Percentiles rank a stretch among this genome's conserved stretches.
Evolutionary conservation across 2,329 filamentous ascomycete genomes (phyloP).

Genomic region (Clarireedia sp.): DNA sequence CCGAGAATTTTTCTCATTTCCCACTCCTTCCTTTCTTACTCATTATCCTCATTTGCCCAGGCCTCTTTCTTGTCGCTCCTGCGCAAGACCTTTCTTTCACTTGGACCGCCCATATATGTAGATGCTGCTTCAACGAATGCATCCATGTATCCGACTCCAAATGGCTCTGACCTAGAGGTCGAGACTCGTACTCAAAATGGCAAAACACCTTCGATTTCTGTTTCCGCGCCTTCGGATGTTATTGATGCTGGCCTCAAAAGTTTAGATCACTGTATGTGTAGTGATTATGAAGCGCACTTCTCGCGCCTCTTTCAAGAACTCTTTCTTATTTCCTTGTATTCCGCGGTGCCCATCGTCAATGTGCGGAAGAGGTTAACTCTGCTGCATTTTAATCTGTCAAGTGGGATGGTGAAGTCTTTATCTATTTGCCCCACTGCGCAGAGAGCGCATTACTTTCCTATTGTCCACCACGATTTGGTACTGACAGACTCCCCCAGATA

Average conservation of each 20-base stretch:
- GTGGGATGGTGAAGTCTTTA: no score
- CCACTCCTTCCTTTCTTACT: slow-evolving; percentile 6
- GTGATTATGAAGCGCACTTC: not conserved
- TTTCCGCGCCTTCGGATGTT: slow-evolving; percentile 27
- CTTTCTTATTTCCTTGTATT: not conserved
- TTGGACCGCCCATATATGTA: slow-evolving; percentile 11
- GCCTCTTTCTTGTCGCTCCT: no score
- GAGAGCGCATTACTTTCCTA: not conserved
- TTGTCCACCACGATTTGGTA: not conserved
- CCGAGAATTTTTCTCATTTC: not conserved
- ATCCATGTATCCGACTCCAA: slow-evolving; percentile 29
- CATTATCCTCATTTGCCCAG: not conserved
- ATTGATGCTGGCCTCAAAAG: slow-evolving; percentile 72
- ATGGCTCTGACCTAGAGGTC: slow-evolving; percentile 28
- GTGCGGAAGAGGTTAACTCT: no score
- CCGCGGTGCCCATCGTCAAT: no score
- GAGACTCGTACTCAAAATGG: slow-evolving; percentile 22
- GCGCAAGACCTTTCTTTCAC: no score
- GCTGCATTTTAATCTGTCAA: no score
- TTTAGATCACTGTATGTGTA: slow-evolving; percentile 61
- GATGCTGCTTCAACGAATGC: slow-evolving; percentile 24
- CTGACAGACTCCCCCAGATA: slow-evolving; percentile 48
- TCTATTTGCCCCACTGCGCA: not conserved
- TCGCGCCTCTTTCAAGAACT: no score
- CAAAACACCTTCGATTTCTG: slow-evolving; percentile 25